A percentile compares a stretch with the other conserved stretches of the same genome.
phyloP scores from a whole-genome alignment of 805 yeast species.

The Myxozyma udenii region DNA sequence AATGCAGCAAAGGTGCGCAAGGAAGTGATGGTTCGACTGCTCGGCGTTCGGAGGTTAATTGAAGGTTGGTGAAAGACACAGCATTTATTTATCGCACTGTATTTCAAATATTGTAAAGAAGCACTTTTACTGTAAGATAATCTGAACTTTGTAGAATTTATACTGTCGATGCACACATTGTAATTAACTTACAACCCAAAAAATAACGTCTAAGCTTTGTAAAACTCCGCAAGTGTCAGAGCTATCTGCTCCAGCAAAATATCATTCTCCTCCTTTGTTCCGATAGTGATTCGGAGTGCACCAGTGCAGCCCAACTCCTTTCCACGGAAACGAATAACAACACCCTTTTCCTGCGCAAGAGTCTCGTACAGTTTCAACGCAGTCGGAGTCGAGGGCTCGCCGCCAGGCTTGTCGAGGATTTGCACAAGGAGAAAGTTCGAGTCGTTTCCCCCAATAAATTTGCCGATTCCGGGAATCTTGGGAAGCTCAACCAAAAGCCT shows the following conservation, averaged over 20 bases:
- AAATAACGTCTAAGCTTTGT: not conserved
- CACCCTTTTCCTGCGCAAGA: conserved; percentile 68
- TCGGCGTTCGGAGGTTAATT: conserved; percentile 17
- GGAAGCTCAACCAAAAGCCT: conserved; percentile 54
- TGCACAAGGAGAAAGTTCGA: conserved; percentile 81
- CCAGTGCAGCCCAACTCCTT: conserved; percentile 86
- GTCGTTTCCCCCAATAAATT: conserved; percentile 77
- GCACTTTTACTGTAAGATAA: not conserved
- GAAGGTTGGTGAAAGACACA: conserved; percentile 17
- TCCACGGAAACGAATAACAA: conserved; percentile 91
- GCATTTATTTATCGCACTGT: not conserved
- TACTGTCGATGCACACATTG: too few relatives aligned
- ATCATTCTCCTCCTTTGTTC: conserved; percentile 73
- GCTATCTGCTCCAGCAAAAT: conserved; percentile 52
- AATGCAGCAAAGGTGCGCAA: conserved; percentile 28
- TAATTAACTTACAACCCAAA: not conserved
- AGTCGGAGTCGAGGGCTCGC: conserved; percentile 61
- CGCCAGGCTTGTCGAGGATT: conserved; percentile 55
- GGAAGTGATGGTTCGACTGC: conserved; percentile 19
- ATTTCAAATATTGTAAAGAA: not conserved
- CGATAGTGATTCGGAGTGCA: conserved; percentile 80
- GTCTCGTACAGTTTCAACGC: conserved; percentile 65
- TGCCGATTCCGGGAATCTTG: conserved; percentile 61
- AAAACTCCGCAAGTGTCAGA: conserved; percentile 33
- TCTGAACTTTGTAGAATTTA: too few relatives aligned